phyloP scores from a whole-genome alignment of 768 basidiomycete species.

The Glaciozyma antarctica region DNA sequence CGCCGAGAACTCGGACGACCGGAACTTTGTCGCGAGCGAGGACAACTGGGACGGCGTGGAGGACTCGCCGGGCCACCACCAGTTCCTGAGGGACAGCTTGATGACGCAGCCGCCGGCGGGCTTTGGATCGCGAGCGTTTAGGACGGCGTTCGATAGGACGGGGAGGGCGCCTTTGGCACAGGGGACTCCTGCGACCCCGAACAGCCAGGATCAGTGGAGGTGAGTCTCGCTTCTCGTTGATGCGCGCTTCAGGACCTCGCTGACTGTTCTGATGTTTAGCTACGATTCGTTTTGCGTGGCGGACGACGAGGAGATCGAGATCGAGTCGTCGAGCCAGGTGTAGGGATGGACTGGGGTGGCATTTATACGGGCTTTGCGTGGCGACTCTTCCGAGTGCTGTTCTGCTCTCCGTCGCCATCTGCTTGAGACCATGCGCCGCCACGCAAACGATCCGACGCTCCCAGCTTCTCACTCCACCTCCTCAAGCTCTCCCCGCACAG shows the following conservation, averaged over 20 bases:
- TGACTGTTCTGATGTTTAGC: neutral
- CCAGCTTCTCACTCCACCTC: neutral
- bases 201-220: slow-evolving; percentile 1
- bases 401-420: too few species aligned
- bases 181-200: neutral
- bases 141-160: neutral
- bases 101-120: slow-evolving; percentile 11
- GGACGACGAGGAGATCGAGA: slow-evolving; percentile 25
- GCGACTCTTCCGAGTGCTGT: too few species aligned
- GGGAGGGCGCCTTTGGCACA: neutral
- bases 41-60: slow-evolving; percentile 9
- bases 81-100: slow-evolving; percentile 17
- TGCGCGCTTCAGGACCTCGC: neutral
- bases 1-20: slow-evolving; percentile 26
- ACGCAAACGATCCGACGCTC: too few species aligned
- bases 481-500: neutral
- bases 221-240: neutral
- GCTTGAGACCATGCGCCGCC: too few species aligned
- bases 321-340: slow-evolving; percentile 9
- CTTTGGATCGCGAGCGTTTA: neutral
- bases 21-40: slow-evolving; percentile 19
- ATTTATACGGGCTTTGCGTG: neutral
- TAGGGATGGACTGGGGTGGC: neutral
- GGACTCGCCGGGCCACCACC: neutral
- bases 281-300: slow-evolving; percentile 25